A percentile compares a stretch with the other conserved stretches of the same genome.
phyloP scores from a whole-genome alignment of 1,139 yeast species.

The Geotrichum bryndzae region DNA sequence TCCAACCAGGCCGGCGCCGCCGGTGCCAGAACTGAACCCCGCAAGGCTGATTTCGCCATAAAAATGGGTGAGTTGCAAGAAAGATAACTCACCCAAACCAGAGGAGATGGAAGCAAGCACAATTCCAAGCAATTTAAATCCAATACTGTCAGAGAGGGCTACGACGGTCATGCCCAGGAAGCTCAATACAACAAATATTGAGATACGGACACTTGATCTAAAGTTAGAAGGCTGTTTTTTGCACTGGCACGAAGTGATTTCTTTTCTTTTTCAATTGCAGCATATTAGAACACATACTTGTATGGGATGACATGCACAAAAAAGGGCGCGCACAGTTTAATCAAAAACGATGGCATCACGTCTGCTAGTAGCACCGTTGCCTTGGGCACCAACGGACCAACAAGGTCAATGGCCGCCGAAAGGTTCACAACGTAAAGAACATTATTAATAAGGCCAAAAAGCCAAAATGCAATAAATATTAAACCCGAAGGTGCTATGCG shows the following conservation, averaged over 20 bases:
- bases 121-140: slow-evolving; percentile 58
- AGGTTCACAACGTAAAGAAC: slow-evolving; percentile 85
- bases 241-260: neutral
- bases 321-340: slow-evolving; percentile 74
- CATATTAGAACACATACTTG: slow-evolving; percentile 16
- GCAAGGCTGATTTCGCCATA: slow-evolving; percentile 53
- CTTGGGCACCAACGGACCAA: slow-evolving; percentile 77
- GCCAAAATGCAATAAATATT: slow-evolving; percentile 50
- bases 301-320: slow-evolving; percentile 65
- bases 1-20: slow-evolving; percentile 88
- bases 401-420: slow-evolving; percentile 87
- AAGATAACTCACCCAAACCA: slow-evolving; percentile 87
- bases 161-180: slow-evolving; percentile 71
- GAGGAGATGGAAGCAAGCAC: slow-evolving; percentile 75
- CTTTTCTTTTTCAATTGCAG: neutral
- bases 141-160: slow-evolving; percentile 41
- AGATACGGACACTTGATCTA: slow-evolving; percentile 41
- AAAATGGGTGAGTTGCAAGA: slow-evolving; percentile 72
- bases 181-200: slow-evolving; percentile 52
- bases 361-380: slow-evolving; percentile 82
- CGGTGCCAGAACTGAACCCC: slow-evolving; percentile 93
- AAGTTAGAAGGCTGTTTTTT: neutral
- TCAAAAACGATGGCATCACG: slow-evolving; percentile 69
- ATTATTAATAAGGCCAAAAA: slow-evolving; percentile 82
- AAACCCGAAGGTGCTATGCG: slow-evolving; percentile 1